Base-by-base conservation (phyloP, 495 filamentous ascomycete genomes). In the Glarea lozoyensis region DNA sequence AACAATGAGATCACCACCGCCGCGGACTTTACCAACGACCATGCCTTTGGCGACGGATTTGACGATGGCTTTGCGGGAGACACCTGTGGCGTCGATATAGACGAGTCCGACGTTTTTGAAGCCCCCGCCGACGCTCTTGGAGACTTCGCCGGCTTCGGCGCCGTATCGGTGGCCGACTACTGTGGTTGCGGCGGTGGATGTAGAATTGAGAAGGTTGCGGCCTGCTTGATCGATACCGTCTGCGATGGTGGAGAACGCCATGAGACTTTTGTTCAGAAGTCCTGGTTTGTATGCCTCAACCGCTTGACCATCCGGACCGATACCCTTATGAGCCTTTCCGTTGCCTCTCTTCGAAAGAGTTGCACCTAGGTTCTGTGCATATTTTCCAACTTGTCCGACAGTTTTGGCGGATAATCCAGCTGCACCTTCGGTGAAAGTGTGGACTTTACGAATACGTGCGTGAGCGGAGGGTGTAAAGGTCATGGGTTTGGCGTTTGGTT, bases 31-130 rank as follows among this genome's bases (percentile, higher is more conserved):
- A 12, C 92, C 92, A 13, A 98, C 84, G 0, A 97, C 86, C 90
- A 96, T 94, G n/a, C 93, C 92, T 66, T 94, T 96, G 16, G 93
- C 92, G 4, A 98, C 92, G 43, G 74, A 70, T 67, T 93, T 98
- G 48, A 98, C 76, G 38, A 98, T 73, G 0, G 93, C 93, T 47
- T 82, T 72, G 10, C 92, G 70, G 37, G 82, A 89, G 3, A 98
- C 93, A 3, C 92, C 92, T 0, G 86, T 79, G 5, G 89, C 93
- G 55, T 98, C 92, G 30, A 98, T 90, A 56, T 98, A 98, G n/a
- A 98, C 92, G 27, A 98, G 67, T 3, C 88, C 90, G 31, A 97
- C 93, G 53, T 97, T 97, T 67, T 85, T 93, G 50, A 94, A 81
- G 4, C 88, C 88, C 2, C 88, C 83, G 0, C 85, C 85, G 37